Evolutionary conservation across 192 early-diverging fungal species (phyloP).

Genomic region (Entophlyctis luteolus): DNA sequence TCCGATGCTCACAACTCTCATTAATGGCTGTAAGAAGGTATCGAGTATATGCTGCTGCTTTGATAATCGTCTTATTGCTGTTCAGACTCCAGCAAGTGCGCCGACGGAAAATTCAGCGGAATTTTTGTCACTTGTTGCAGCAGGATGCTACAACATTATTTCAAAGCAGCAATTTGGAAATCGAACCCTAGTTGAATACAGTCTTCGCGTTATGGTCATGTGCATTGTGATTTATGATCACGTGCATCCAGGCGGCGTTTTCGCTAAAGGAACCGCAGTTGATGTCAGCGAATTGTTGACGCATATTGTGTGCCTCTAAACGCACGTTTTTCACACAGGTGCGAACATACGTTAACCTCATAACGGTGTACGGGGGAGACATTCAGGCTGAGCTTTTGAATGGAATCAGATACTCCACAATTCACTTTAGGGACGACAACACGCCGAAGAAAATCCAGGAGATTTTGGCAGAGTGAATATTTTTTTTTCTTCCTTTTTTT

Average conservation of each 20-base stretch:
- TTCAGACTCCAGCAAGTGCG: too few species aligned
- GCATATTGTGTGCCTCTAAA: too few species aligned
- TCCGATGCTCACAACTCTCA: slow-evolving; percentile 85
- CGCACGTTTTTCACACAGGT: too few species aligned
- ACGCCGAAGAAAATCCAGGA: slow-evolving; percentile 63
- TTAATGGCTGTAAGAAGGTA: slow-evolving; percentile 59
- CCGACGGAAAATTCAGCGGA: too few species aligned
- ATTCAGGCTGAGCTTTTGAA: slow-evolving; percentile 61
- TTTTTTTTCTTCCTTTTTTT: not conserved
- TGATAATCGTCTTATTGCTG: too few species aligned
- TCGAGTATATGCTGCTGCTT: too few species aligned
- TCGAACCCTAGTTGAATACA: slow-evolving; percentile 63
- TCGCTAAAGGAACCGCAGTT: slow-evolving; percentile 70
- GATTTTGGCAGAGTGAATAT: too few species aligned
- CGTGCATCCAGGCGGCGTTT: slow-evolving; percentile 68
- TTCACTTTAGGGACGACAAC: slow-evolving; percentile 73
- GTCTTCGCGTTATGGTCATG: slow-evolving; percentile 80
- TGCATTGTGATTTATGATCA: slow-evolving; percentile 91
- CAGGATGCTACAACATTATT: slow-evolving; percentile 75
- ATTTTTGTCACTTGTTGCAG: slow-evolving; percentile 69
- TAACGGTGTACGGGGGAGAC: slow-evolving; percentile 59
- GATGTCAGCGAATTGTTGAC: slow-evolving; percentile 62
- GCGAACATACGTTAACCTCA: slow-evolving; percentile 58
- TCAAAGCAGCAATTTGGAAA: slow-evolving; percentile 57
- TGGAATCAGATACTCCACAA: slow-evolving; percentile 69